phyloP scores from a whole-genome alignment of 140 eudicot species.

The Ambrosia hybrid region DNA sequence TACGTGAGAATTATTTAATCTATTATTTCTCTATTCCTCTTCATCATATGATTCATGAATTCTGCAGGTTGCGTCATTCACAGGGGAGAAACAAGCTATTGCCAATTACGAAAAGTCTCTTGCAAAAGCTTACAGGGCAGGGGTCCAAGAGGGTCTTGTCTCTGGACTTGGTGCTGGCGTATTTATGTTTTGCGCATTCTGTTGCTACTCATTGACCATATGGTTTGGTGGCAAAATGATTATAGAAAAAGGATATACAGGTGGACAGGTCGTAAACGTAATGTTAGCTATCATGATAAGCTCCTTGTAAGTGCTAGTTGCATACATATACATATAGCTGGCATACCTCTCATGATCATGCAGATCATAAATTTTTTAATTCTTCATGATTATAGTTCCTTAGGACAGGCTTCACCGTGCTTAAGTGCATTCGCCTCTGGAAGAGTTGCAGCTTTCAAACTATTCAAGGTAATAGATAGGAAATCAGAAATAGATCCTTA shows the following conservation, averaged over 20 bases:
- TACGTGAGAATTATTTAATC: slow-evolving; percentile 28
- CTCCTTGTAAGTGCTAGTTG: slow-evolving; percentile 50
- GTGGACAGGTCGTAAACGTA: slow-evolving; percentile 57
- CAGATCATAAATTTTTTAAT: too few species aligned
- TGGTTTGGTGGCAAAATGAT: slow-evolving; percentile 64
- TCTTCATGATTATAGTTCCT: slow-evolving; percentile 34
- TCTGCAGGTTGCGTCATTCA: slow-evolving; percentile 64
- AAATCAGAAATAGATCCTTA: slow-evolving; percentile 54
- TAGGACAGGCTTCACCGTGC: slow-evolving; percentile 68
- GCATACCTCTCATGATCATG: background rate
- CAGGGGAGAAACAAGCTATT: slow-evolving; percentile 59
- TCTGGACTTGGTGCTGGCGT: slow-evolving; percentile 54
- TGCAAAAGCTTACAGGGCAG: slow-evolving; percentile 46
- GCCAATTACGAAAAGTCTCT: slow-evolving; percentile 45
- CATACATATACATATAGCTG: background rate
- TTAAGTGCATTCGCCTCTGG: slow-evolving; percentile 59
- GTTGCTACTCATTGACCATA: slow-evolving; percentile 55
- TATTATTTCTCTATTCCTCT: background rate
- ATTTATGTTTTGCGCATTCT: slow-evolving; percentile 39
- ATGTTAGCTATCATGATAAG: slow-evolving; percentile 49
- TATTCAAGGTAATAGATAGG: slow-evolving; percentile 52
- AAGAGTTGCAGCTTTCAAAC: slow-evolving; percentile 57
- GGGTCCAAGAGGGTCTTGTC: slow-evolving; percentile 54
- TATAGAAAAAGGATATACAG: slow-evolving; percentile 47
- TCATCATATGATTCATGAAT: background rate